A percentile compares a stretch with the other conserved stretches of the same genome.
These are phyloP conservation scores for Petasospora fabianii DNA, from an alignment of 1,139 yeast genomes.

Conservation along the genomic window DNA sequence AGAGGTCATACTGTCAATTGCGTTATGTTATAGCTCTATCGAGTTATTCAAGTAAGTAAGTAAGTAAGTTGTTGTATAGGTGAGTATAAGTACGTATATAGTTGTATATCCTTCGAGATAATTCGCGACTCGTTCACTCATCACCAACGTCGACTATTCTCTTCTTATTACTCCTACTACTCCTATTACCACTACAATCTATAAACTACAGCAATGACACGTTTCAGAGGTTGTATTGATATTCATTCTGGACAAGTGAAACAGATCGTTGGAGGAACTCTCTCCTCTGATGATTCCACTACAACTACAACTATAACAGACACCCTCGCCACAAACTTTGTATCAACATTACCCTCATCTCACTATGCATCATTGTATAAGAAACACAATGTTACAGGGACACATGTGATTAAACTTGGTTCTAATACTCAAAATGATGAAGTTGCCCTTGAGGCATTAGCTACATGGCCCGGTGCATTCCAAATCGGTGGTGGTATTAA, in stretches of 20 bases:
- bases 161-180: too few relatives aligned
- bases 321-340: slow-evolving; percentile 64
- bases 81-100: too few relatives aligned
- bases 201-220: slow-evolving; percentile 54
- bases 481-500: slow-evolving; percentile 96
- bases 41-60: background rate
- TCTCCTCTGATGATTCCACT: slow-evolving; percentile 44
- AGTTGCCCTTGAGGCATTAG: slow-evolving; percentile 76
- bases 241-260: slow-evolving; percentile 93
- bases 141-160: too few relatives aligned
- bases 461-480: slow-evolving; percentile 66
- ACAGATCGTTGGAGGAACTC: slow-evolving; percentile 94
- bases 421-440: slow-evolving; percentile 67
- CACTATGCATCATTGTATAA: slow-evolving; percentile 74
- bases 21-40: background rate
- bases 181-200: background rate
- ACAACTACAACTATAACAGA: slow-evolving; percentile 1
- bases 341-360: slow-evolving; percentile 69
- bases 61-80: too few relatives aligned
- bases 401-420: slow-evolving; percentile 93
- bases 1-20: slow-evolving; percentile 55
- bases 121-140: background rate
- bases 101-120: background rate
- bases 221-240: slow-evolving; percentile 91
- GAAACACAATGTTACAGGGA: slow-evolving; percentile 56